Conservation (phyloP, 345 rosid genomes). For the Gossypium mustelinum region DNA sequence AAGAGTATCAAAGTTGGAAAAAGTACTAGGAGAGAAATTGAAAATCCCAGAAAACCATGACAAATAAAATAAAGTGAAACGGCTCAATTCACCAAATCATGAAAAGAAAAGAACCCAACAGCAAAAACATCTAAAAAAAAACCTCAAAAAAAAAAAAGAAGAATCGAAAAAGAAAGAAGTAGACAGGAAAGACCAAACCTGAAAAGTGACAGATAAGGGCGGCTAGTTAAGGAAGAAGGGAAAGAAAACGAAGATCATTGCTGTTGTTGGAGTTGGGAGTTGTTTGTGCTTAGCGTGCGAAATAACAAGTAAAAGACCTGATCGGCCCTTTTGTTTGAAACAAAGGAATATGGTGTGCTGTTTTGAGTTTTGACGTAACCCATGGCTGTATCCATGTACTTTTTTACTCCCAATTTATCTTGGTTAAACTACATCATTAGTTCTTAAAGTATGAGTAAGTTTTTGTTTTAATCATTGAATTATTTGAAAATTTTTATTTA, state of each 20-base stretch:
- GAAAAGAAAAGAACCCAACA: constrained; percentile 19
- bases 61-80: constrained; percentile 12
- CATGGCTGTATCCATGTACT: constrained; percentile 19
- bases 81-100: constrained; percentile 27
- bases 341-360: not conserved
- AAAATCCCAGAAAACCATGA: constrained; percentile 1
- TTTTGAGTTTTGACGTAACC: constrained; percentile 7
- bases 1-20: not conserved
- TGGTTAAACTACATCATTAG: no score
- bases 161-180: not conserved
- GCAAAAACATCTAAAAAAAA: constrained; percentile 4
- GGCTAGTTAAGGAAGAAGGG: not conserved
- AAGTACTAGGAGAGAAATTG: not conserved
- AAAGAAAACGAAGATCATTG: not conserved
- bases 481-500: no score
- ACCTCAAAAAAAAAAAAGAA: not conserved
- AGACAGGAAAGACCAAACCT: not conserved
- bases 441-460: no score
- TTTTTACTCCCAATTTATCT: not conserved
- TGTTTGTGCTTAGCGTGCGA: not conserved
- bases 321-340: not conserved
- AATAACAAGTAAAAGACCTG: constrained; percentile 16
- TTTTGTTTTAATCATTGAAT: no score
- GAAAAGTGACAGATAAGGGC: constrained; percentile 8
- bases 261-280: not conserved